Evolutionary conservation across 148 eudicot genomes (phyloP).

Genomic region (Cornus controversa): DNA sequence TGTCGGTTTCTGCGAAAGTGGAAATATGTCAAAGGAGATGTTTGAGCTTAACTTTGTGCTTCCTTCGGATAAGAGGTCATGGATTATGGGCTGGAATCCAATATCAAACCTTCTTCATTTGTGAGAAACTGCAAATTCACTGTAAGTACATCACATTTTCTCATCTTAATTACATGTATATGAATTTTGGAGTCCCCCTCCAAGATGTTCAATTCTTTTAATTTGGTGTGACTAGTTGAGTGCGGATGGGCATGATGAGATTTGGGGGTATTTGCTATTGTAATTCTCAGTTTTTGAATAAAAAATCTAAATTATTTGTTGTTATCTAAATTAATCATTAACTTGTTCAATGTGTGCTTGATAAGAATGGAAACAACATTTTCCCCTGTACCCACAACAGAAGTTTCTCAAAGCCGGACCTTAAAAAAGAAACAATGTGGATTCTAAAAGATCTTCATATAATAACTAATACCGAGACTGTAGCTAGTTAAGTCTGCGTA

Average conservation of each 20-base stretch:
- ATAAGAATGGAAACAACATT: no score
- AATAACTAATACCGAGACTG: no score
- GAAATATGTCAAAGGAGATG: conserved; percentile 89
- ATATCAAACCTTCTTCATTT: conserved; percentile 73
- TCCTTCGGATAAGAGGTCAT: conserved; percentile 71
- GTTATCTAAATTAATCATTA: neutral
- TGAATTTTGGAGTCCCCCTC: conserved; percentile 11
- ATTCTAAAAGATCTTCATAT: no score
- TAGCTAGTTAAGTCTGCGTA: no score
- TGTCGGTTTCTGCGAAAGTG: conserved; percentile 76
- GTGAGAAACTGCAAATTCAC: conserved; percentile 31
- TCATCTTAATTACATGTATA: neutral
- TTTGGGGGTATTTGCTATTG: neutral
- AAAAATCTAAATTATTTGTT: neutral
- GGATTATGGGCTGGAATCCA: conserved; percentile 83
- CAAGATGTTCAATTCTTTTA: conserved; percentile 1
- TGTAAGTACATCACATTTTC: conserved; percentile 10
- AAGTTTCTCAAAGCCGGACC: no score
- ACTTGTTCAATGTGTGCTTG: no score
- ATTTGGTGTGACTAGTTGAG: neutral
- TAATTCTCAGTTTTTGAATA: neutral
- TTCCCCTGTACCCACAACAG: no score
- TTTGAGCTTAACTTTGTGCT: conserved; percentile 84
- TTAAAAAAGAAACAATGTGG: no score
- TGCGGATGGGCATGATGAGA: conserved; percentile 3